Base-by-base conservation (phyloP, 164 flowering plant genomes). In the Saururus chinensis region DNA sequence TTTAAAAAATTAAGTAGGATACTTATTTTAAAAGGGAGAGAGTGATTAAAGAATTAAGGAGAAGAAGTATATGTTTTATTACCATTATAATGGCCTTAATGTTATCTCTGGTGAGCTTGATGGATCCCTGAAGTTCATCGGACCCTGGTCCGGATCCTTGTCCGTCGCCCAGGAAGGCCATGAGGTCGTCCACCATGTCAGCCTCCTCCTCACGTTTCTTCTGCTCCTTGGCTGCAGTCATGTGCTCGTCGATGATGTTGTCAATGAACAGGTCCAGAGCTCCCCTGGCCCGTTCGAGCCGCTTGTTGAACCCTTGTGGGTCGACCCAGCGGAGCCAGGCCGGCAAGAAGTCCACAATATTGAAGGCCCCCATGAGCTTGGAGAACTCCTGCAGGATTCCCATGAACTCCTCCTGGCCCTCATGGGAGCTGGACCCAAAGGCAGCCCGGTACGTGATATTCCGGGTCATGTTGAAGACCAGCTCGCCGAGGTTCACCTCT, bases 71-170 rank as follows among this genome's bases (percentile, higher is more conserved):
- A n/a, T n/a, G 22, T 20, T 37, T n/a, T n/a, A n/a, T n/a, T 79
- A 88, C 96, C 92, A 88, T 88, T 74, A 88, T 86, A 41, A 88
- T 88, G 51, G 90, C 92, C 70, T 88, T 88, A 78, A 88, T 88
- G 68, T 88, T 83, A 30, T 79, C 88, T 64, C 81, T 67, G 0
- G 82, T 86, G 52, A 88, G 80, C 37, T 59, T 81, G 51, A 86
- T 69, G 37, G 66, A 35, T 56, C 56, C 76, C 37, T 80, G 78
- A 9, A 79, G 62, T 62, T 87, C 88, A 0, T 76, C 82, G 1
- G 74, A 20, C 68, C 81, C 0, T 58, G 71, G 52, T 61, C 66
- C 12, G 59, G 40, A 8, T 63, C 21, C 19, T 14, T 40, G 73
- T 9, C 73, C 79, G 4, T 84, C 87, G 12, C 77, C 70, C 30